Conservation (phyloP, 2,329 filamentous ascomycete genomes). For the Metarhizium album region DNA sequence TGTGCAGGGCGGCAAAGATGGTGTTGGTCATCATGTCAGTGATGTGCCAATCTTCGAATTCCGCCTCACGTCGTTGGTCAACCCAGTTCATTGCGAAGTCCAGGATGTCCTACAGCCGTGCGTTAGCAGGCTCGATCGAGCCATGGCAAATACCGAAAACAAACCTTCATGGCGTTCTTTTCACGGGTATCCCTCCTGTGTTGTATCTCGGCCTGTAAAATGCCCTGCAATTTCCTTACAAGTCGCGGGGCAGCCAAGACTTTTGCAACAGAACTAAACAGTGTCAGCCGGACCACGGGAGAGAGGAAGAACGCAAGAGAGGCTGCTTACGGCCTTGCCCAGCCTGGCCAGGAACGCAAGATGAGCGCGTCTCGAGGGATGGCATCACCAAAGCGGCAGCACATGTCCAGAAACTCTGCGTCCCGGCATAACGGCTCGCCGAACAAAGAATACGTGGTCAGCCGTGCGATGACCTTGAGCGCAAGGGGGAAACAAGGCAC, state of each 20-base stretch:
- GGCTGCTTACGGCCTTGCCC: slow-evolving; percentile 4
- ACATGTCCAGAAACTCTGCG: slow-evolving; percentile 7
- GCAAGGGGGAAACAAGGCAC: slow-evolving; percentile 9
- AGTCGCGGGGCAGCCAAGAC: slow-evolving; percentile 1
- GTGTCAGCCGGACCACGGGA: not conserved
- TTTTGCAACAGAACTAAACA: slow-evolving; percentile 2
- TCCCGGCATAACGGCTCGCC: slow-evolving; percentile 8
- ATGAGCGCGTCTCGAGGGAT: slow-evolving; percentile 8
- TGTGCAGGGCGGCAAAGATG: slow-evolving; percentile 9
- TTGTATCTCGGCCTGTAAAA: slow-evolving; percentile 5
- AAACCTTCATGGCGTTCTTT: slow-evolving; percentile 6
- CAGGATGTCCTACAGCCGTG: slow-evolving; percentile 7
- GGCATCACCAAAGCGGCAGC: slow-evolving; percentile 6
- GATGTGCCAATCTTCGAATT: slow-evolving; percentile 5
- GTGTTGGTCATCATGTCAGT: slow-evolving; percentile 7
- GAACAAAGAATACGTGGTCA: slow-evolving; percentile 9
- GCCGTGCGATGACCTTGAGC: slow-evolving; percentile 7
- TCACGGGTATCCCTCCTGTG: slow-evolving; percentile 1
- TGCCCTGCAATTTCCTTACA: slow-evolving; percentile 1
- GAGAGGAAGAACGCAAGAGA: not conserved
- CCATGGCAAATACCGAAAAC: not conserved
- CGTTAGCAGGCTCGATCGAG: not conserved
- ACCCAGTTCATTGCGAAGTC: slow-evolving; percentile 8
- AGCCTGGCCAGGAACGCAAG: slow-evolving; percentile 6
- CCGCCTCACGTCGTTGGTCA: slow-evolving; percentile 1